Evolutionary conservation across 1,139 yeast species (phyloP).

Genomic region (Zhuliangozyma blackwelliae): DNA sequence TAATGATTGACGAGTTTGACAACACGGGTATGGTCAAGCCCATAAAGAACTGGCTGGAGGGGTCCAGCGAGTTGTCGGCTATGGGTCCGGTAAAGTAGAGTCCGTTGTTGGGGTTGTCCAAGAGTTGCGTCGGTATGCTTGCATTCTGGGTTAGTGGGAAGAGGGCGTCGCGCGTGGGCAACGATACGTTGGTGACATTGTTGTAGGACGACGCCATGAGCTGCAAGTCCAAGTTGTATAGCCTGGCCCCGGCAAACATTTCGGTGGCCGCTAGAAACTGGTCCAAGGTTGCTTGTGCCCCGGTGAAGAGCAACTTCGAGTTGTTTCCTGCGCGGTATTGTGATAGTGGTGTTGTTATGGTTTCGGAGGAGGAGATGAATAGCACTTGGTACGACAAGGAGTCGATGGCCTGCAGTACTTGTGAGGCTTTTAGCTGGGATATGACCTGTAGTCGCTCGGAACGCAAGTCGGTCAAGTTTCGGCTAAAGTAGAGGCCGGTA

Average conservation of each 20-base stretch:
- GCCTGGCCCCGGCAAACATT: slow-evolving; percentile 58
- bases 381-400: slow-evolving; percentile 65
- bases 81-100: slow-evolving; percentile 61
- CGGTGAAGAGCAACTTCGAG: slow-evolving; percentile 37
- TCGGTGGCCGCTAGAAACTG: slow-evolving; percentile 63
- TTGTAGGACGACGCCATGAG: slow-evolving; percentile 34
- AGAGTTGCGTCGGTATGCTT: slow-evolving; percentile 36
- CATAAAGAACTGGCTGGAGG: slow-evolving; percentile 36
- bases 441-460: slow-evolving; percentile 72
- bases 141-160: slow-evolving; percentile 49
- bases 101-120: slow-evolving; percentile 17
- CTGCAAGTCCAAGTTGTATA: slow-evolving; percentile 55
- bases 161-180: slow-evolving; percentile 33
- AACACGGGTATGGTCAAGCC: slow-evolving; percentile 68
- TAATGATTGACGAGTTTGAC: slow-evolving; percentile 67
- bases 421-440: slow-evolving; percentile 77
- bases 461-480: slow-evolving; percentile 57
- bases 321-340: slow-evolving; percentile 68
- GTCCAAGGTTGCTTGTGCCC: slow-evolving; percentile 45
- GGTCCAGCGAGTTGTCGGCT: slow-evolving; percentile 28
- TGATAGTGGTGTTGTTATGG: slow-evolving; percentile 56
- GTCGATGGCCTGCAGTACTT: slow-evolving; percentile 64
- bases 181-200: slow-evolving; percentile 25
- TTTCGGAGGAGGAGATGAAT: slow-evolving; percentile 62
- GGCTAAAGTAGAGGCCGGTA: slow-evolving; percentile 74